phyloP scores from a whole-genome alignment of 208 protist species.

The Leishmania amazonensis region DNA sequence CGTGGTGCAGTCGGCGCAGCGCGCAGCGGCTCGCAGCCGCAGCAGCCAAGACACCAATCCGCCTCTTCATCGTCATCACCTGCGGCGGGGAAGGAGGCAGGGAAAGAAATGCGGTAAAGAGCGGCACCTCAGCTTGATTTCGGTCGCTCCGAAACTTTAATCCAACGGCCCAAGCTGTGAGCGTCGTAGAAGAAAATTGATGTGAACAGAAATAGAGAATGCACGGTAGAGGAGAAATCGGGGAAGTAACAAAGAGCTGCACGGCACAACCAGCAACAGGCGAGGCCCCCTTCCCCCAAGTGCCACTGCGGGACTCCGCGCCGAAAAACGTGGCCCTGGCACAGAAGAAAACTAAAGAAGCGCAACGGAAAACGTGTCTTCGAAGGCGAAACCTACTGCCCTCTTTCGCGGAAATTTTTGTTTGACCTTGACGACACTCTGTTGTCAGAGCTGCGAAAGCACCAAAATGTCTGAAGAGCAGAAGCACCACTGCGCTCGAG shows the following conservation, averaged over 20 bases:
- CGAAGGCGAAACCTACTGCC: neutral
- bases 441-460: neutral
- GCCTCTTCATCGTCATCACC: conserved; percentile 14
- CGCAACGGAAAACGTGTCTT: neutral
- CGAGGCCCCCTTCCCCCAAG: too few species aligned
- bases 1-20: conserved; percentile 27
- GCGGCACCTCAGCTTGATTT: neutral
- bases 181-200: neutral
- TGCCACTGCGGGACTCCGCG: neutral
- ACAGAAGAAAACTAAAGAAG: neutral
- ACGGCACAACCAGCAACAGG: neutral
- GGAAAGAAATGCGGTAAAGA: neutral
- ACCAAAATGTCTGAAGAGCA: neutral
- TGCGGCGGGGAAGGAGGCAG: neutral
- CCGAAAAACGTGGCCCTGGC: neutral
- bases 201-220: neutral
- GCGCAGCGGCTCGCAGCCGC: conserved; percentile 11
- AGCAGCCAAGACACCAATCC: conserved; percentile 4
- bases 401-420: neutral
- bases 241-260: too few species aligned
- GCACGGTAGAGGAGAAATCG: too few species aligned
- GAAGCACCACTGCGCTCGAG: neutral
- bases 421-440: neutral
- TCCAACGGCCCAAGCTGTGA: neutral
- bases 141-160: neutral